phyloP scores from a whole-genome alignment of 2,329 filamentous ascomycete species.

The Aspergillus quadricinctus region DNA sequence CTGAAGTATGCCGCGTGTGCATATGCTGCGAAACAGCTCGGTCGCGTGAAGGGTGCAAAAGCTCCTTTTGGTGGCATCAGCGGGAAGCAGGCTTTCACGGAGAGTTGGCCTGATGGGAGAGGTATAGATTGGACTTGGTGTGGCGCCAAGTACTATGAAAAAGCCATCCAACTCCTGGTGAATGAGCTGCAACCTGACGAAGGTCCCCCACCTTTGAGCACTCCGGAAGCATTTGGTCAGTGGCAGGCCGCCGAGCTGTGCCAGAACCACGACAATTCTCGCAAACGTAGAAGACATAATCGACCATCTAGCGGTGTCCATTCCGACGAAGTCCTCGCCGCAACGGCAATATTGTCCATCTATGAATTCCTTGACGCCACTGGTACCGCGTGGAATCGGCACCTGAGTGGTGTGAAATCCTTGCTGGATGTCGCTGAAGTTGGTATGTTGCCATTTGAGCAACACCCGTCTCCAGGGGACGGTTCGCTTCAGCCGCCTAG shows the following conservation, averaged over 20 bases:
- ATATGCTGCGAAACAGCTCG: slow-evolving; percentile 59
- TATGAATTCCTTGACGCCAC: slow-evolving; percentile 66
- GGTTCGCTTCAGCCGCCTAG: slow-evolving; percentile 25
- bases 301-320: slow-evolving; percentile 35
- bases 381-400: slow-evolving; percentile 58
- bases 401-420: slow-evolving; percentile 62
- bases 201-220: slow-evolving; percentile 30
- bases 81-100: slow-evolving; percentile 48
- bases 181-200: slow-evolving; percentile 40
- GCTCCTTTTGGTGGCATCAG: slow-evolving; percentile 46
- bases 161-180: slow-evolving; percentile 55
- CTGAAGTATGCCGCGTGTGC: slow-evolving; percentile 54
- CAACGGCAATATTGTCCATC: slow-evolving; percentile 62
- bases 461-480: slow-evolving; percentile 40
- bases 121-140: slow-evolving; percentile 57
- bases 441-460: slow-evolving; percentile 38
- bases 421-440: slow-evolving; percentile 49
- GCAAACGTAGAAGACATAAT: slow-evolving; percentile 41
- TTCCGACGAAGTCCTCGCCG: slow-evolving; percentile 58
- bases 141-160: slow-evolving; percentile 60
- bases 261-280: slow-evolving; percentile 37
- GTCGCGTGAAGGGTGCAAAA: slow-evolving; percentile 51
- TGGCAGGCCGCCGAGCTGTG: slow-evolving; percentile 33
- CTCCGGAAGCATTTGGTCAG: slow-evolving; percentile 32
- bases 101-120: slow-evolving; percentile 47